Evolutionary conservation across 306 rosid species (phyloP).

Genomic region (Arachis stenosperma): DNA sequence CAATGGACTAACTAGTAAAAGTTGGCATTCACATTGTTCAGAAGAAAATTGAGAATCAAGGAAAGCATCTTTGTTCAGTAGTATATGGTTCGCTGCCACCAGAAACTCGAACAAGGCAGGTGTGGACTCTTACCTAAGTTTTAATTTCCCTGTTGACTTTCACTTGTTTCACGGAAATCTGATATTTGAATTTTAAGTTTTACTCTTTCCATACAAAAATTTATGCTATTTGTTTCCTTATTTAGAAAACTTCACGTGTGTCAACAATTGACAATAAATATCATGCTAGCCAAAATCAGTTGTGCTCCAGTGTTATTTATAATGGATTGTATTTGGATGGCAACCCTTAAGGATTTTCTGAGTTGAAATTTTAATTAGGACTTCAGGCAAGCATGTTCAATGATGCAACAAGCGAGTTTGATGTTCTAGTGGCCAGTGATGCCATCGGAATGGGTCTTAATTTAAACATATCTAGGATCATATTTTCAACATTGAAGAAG

Average conservation of each 20-base stretch:
- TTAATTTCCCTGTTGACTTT: slow-evolving; percentile 26
- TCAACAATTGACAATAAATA: slow-evolving; percentile 16
- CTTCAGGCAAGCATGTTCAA: slow-evolving; percentile 92
- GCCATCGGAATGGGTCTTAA: slow-evolving; percentile 99
- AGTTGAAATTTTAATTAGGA: slow-evolving; percentile 56
- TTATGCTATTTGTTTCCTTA: slow-evolving; percentile 26
- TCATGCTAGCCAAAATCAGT: slow-evolving; percentile 19
- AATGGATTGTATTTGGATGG: slow-evolving; percentile 26
- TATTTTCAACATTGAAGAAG: slow-evolving; percentile 83
- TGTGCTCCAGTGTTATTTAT: slow-evolving; percentile 22
- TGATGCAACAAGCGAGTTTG: slow-evolving; percentile 82
- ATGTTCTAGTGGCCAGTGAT: slow-evolving; percentile 98
- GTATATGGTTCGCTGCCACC: slow-evolving; percentile 99
- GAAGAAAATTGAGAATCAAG: slow-evolving; percentile 68
- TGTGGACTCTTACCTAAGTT: slow-evolving; percentile 46
- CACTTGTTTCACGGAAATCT: slow-evolving; percentile 25
- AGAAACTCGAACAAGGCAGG: slow-evolving; percentile 97
- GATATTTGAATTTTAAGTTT: slow-evolving; percentile 22
- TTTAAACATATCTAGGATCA: slow-evolving; percentile 92
- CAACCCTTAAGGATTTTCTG: slow-evolving; percentile 37
- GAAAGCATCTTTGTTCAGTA: slow-evolving; percentile 88
- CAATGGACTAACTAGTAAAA: slow-evolving; percentile 36
- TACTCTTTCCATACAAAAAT: not conserved
- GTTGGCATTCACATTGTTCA: slow-evolving; percentile 46
- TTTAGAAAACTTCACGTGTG: slow-evolving; percentile 21